phyloP scores from a whole-genome alignment of 1,284 basidiomycete species.

The Psilocybe mexicana region DNA sequence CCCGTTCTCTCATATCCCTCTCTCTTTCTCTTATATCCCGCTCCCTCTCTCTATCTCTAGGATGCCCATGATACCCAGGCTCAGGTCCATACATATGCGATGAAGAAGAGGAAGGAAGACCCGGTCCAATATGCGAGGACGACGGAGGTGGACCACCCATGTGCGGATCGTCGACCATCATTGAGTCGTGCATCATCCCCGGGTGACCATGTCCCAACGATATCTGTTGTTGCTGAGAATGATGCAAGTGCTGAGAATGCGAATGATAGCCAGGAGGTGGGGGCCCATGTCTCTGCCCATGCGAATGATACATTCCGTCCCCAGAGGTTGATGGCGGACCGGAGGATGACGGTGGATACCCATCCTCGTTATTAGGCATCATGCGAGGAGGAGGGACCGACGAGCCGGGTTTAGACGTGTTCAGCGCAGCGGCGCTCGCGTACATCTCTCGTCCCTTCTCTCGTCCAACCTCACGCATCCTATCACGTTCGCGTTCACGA shows the following conservation, averaged over 20 bases:
- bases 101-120: neutral
- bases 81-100: neutral
- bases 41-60: constrained; percentile 4
- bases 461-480: constrained; percentile 7
- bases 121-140: neutral
- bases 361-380: neutral
- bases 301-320: neutral
- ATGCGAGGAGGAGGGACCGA: neutral
- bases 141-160: neutral
- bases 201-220: neutral
- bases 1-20: constrained; percentile 2
- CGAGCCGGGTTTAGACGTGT: neutral
- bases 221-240: neutral
- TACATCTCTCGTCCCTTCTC: constrained; percentile 17
- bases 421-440: constrained; percentile 1
- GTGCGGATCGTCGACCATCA: constrained; percentile 8
- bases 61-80: neutral
- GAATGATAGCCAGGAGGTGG: constrained; percentile 6
- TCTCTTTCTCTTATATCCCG: constrained; percentile 4
- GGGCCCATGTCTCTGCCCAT: neutral
- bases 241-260: neutral
- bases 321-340: neutral
- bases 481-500: constrained; percentile 2
- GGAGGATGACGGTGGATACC: neutral
- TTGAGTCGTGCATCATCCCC: constrained; percentile 1